Conservation (phyloP, 1,284 basidiomycete species). For the Prillingera fragicola region DNA sequence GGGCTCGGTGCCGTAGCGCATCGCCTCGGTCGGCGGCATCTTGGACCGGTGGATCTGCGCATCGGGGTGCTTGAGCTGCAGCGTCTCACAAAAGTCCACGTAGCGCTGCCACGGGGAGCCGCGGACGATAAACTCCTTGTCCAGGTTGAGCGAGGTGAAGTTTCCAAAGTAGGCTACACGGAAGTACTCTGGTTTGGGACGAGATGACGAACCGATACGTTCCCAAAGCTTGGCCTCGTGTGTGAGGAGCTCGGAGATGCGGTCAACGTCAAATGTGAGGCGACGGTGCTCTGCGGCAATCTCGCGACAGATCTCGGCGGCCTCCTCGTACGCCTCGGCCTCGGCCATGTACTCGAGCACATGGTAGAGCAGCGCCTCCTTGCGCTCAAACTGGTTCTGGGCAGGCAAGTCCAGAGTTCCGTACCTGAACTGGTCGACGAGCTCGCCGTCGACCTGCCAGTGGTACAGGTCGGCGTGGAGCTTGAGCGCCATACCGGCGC, state of each 20-base stretch:
- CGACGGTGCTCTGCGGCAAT: slow-evolving; percentile 75
- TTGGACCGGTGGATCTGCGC: slow-evolving; percentile 71
- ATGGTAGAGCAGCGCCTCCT: slow-evolving; percentile 79
- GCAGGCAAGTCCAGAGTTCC: slow-evolving; percentile 74
- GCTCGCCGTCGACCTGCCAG: slow-evolving; percentile 68
- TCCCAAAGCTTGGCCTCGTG: slow-evolving; percentile 79
- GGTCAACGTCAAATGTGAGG: slow-evolving; percentile 79
- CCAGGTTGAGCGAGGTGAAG: slow-evolving; percentile 37
- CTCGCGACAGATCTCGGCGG: slow-evolving; percentile 88
- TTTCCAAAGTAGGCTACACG: slow-evolving; percentile 56
- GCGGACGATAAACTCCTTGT: slow-evolving; percentile 45
- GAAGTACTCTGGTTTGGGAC: slow-evolving; percentile 88
- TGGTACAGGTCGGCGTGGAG: slow-evolving; percentile 88
- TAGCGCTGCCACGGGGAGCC: slow-evolving; percentile 40
- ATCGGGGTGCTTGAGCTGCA: slow-evolving; percentile 86
- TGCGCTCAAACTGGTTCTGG: slow-evolving; percentile 89
- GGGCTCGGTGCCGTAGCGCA: slow-evolving; percentile 72
- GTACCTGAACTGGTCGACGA: slow-evolving; percentile 70
- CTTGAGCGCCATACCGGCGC: slow-evolving; percentile 86
- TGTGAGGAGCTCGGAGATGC: slow-evolving; percentile 74
- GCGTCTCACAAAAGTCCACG: slow-evolving; percentile 64
- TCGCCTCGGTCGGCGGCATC: slow-evolving; percentile 72
- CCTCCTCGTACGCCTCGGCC: slow-evolving; percentile 93
- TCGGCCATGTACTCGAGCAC: slow-evolving; percentile 85
- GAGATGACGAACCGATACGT: slow-evolving; percentile 71